Percentiles rank a stretch among this genome's conserved stretches.
Evolutionary conservation across 2,329 filamentous ascomycete genomes (phyloP).

Genomic region (Pseudovirgaria hyperparasitica): DNA sequence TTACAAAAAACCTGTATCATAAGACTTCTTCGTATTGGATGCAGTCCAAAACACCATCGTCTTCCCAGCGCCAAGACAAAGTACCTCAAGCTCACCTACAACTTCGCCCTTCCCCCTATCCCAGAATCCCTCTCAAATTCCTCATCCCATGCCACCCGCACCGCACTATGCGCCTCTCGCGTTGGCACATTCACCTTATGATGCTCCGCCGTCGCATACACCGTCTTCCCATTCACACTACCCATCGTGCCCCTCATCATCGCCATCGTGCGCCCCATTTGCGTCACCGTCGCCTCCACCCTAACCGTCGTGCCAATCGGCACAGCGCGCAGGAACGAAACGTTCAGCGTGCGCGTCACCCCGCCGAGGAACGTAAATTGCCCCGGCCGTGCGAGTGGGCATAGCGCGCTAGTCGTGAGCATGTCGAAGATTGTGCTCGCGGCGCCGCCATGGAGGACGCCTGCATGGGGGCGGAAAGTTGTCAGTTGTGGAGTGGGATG

Average conservation of each 20-base stretch:
- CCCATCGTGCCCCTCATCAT: constrained; percentile 39
- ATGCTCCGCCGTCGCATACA: constrained; percentile 39
- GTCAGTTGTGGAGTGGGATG: constrained; percentile 8
- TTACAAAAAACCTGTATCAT: too few relatives aligned
- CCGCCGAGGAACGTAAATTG: constrained; percentile 42
- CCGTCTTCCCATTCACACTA: constrained; percentile 33
- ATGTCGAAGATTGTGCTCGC: constrained; percentile 28
- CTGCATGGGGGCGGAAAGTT: constrained; percentile 5
- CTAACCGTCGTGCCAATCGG: constrained; percentile 33
- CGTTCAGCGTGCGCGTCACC: constrained; percentile 36
- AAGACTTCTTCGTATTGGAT: too few relatives aligned
- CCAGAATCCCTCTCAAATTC: constrained; percentile 23
- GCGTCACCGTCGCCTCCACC: constrained; percentile 30
- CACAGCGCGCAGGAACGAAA: constrained; percentile 39
- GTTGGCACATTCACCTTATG: constrained; percentile 38
- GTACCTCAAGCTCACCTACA: constrained; percentile 3
- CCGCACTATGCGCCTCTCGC: constrained; percentile 24
- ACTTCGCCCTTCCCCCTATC: constrained; percentile 1
- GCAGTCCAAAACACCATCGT: constrained; percentile 2
- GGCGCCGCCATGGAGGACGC: constrained; percentile 29
- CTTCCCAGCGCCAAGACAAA: background rate
- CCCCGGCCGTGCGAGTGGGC: constrained; percentile 33
- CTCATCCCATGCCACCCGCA: constrained; percentile 32
- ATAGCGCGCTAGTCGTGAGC: constrained; percentile 36
- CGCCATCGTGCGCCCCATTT: constrained; percentile 38